Evolutionary conservation across 192 early-diverging fungal genomes (phyloP), one percentile per base, ranked within the genome.

Genomic region (Lobosporangium transversale): DNA sequence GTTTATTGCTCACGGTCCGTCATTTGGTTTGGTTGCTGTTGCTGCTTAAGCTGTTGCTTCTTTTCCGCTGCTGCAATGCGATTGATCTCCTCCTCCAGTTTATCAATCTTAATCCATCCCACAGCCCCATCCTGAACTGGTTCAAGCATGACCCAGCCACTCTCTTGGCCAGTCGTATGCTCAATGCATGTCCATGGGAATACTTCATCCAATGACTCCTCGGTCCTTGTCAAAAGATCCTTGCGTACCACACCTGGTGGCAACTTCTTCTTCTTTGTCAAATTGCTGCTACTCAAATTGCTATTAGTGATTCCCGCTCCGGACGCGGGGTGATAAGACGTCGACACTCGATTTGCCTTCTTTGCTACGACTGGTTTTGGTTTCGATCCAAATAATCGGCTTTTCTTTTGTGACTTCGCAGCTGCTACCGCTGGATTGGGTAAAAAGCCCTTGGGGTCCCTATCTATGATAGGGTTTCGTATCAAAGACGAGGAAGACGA

Each of bases 51-150:
- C 37, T 51, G 30, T 42, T 50, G 51, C 20, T 56, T 8, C 23
- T 74, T 33, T 31, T 76, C 36, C 8, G 31, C 35, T 45, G 56
- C 58, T 14, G 57, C 59, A 31, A 67, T 53, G 17, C 64, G 64
- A 20, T 43, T 53, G 52, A 76, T 66, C 53, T 76, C 73, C 36
- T 75, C 63, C 35, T 76, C 73, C 18, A 76, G 48, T 23, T 58
- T 66, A 27, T 76, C 73, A 44, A 76, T 76, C 73, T 76, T 76
- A 36, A 76, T 54, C 73, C 73, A 76, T 0, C 73, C 73, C 1
- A 76, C 73, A 4, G 73, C 73, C 29, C 73, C 73, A 26, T 76
- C 73, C 59, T 67, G 59, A 21, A 67, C 73, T 10, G 73, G 73
- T 31, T 76, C 73, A 10, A 76, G 37, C 73, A 76, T 76, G 4